These are phyloP conservation scores for Cucurbita maxima DNA, from an alignment of 306 rosid genomes.

Conservation along the genomic window DNA sequence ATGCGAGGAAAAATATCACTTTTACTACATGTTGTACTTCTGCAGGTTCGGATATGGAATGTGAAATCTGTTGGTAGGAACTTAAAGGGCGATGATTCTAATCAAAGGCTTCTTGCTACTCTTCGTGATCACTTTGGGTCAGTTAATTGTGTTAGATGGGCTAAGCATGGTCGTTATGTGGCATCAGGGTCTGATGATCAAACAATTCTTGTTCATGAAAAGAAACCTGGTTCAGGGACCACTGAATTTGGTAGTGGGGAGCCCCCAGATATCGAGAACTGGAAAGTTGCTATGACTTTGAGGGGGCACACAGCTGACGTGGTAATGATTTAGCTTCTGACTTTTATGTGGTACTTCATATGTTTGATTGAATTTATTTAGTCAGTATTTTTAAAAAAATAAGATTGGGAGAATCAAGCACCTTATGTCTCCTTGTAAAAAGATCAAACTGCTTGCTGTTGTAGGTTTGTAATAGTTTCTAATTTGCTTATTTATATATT, in stretches of 20 bases:
- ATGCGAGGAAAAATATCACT: background rate
- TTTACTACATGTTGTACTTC: background rate
- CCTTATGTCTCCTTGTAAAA: background rate
- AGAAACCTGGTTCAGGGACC: slow-evolving; percentile 98
- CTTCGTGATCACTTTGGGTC: slow-evolving; percentile 97
- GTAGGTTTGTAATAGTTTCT: background rate
- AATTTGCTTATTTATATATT: background rate
- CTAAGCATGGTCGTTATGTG: slow-evolving; percentile 74
- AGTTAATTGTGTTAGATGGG: slow-evolving; percentile 98
- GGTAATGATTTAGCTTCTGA: slow-evolving; percentile 55
- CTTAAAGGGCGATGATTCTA: slow-evolving; percentile 37
- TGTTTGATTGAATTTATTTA: background rate
- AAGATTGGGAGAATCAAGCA: background rate
- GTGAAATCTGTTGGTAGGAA: slow-evolving; percentile 68
- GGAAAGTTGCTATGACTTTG: slow-evolving; percentile 91
- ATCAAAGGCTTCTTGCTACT: slow-evolving; percentile 91
- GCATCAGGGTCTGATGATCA: slow-evolving; percentile 99
- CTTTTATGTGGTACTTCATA: background rate
- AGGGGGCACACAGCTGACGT: slow-evolving; percentile 98
- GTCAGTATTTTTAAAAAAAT: background rate
- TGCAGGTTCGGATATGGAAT: slow-evolving; percentile 96
- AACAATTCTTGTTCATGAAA: slow-evolving; percentile 79
- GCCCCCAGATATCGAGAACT: slow-evolving; percentile 93
- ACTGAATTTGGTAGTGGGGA: slow-evolving; percentile 98
- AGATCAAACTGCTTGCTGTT: background rate